phyloP scores from a whole-genome alignment of 2,329 filamentous ascomycete genomes.

The Xylariaceae sp. region DNA sequence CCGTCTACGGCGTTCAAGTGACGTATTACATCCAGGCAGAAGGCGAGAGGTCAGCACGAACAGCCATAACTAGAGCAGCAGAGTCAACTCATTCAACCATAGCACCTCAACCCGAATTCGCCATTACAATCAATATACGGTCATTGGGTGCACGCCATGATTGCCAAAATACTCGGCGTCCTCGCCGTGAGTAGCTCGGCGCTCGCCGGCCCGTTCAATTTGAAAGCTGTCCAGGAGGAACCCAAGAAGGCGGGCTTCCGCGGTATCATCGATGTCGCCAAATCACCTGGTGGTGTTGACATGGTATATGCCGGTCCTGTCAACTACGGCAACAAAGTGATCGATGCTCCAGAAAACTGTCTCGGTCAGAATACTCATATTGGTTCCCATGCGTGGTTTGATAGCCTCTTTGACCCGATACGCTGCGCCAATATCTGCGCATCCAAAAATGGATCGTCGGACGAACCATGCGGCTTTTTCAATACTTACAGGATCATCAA shows the following conservation, averaged over 20 bases:
- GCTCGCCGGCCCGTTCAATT: background rate
- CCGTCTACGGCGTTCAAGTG: no score
- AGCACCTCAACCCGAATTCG: no score
- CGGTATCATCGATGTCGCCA: background rate
- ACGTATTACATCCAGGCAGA: no score
- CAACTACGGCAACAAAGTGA: background rate
- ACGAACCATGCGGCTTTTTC: constrained; percentile 1
- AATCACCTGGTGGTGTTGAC: background rate
- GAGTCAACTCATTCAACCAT: no score
- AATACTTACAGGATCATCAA: constrained; percentile 2
- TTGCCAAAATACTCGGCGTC: no score
- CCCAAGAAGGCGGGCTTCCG: background rate
- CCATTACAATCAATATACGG: no score
- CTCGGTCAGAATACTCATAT: background rate
- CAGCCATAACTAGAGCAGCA: no score
- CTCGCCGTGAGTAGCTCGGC: no score
- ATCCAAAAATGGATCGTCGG: background rate
- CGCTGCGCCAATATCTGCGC: constrained; percentile 1
- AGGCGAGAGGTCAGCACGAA: no score
- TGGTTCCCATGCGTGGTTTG: background rate
- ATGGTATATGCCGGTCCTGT: background rate
- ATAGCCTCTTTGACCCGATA: background rate
- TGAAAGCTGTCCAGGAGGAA: background rate
- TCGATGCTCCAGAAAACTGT: constrained; percentile 5
- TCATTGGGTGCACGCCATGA: no score